Evolutionary conservation across 352 stramenopile genomes (phyloP), one percentile per base, ranked within the genome.

Genomic region (Pilasporangium apinafurcum): DNA sequence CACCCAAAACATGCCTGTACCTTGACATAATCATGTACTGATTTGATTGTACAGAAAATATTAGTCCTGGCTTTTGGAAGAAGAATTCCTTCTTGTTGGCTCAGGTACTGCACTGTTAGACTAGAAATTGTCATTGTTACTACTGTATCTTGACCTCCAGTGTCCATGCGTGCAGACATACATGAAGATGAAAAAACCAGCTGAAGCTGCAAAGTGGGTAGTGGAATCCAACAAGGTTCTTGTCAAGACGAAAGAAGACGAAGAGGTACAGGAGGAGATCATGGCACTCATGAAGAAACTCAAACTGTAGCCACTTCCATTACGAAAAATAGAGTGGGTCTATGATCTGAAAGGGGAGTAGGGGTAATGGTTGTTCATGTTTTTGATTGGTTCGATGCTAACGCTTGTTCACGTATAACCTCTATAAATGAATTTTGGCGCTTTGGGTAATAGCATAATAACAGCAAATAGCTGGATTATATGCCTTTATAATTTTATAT

Each of bases 51-150:
- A 31, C 21, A 83, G 78, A 90, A 47, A 51, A 56, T 14, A 60
- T 86, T 20, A 83, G 66, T 20, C 78, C 78, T 4, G 69, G 70
- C 1, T 82, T 74, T 35, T 90, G 78, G 78, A 90, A 90, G 60
- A 84, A 85, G 45, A 90, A 90, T 30, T 47, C 56, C 33, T 85
- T 77, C 44, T 44, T 90, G 22, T 40, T 90, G 10, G 78, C 65
- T 0, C 55, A 76, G 66, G 66, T 78, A 55, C 13, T 37, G 6
- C 26, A 20, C 20, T 12, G 12, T 28, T 8, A 24, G 26, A 3
- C 25, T 48, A 14, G 9, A 21, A 13, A 8, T 38, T 42, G 6
- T 2, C 34, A 27, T 36, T 21, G 1, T 51, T 37, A 13, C 28
- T 43, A 18, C 7, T 45, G 7, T 37, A 26, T 21, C 52, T n/a